phyloP scores from a whole-genome alignment of 2,329 filamentous ascomycete genomes.

The Penicillium frequentans region DNA sequence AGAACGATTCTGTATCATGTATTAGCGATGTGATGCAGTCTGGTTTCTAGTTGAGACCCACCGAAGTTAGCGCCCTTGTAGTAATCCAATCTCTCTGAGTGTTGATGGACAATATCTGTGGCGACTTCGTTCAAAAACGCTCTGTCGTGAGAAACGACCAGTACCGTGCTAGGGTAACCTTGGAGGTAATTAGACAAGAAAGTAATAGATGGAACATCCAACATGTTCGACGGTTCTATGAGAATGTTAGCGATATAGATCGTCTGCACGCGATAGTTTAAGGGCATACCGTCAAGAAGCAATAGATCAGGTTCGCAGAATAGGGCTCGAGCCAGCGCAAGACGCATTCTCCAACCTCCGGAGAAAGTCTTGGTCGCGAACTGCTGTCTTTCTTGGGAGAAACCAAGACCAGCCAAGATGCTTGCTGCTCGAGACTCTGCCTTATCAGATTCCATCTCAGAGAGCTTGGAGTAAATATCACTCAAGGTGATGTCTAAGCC shows the following conservation, averaged over 20 bases:
- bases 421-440: conserved; percentile 92
- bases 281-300: conserved; percentile 69
- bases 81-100: conserved; percentile 96
- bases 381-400: conserved; percentile 89
- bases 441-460: conserved; percentile 99
- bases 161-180: conserved; percentile 86
- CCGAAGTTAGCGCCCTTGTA: conserved; percentile 95
- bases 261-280: not conserved
- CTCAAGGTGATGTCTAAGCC: conserved; percentile 86
- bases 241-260: conserved; percentile 16
- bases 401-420: conserved; percentile 94
- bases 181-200: conserved; percentile 97
- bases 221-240: conserved; percentile 96
- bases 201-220: conserved; percentile 99
- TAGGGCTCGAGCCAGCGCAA: conserved; percentile 88
- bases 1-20: conserved; percentile 70
- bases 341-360: conserved; percentile 98
- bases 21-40: conserved; percentile 17
- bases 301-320: conserved; percentile 97
- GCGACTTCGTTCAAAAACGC: conserved; percentile 98
- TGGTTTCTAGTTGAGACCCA: conserved; percentile 24
- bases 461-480: conserved; percentile 86
- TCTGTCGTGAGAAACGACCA: conserved; percentile 98
- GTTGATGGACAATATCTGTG: conserved; percentile 98
- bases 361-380: conserved; percentile 97